Percentiles rank a stretch among this genome's conserved stretches.
These are phyloP conservation scores for Penicillium concentricum DNA, from an alignment of 2,329 filamentous ascomycete genomes.

Conservation along the genomic window DNA sequence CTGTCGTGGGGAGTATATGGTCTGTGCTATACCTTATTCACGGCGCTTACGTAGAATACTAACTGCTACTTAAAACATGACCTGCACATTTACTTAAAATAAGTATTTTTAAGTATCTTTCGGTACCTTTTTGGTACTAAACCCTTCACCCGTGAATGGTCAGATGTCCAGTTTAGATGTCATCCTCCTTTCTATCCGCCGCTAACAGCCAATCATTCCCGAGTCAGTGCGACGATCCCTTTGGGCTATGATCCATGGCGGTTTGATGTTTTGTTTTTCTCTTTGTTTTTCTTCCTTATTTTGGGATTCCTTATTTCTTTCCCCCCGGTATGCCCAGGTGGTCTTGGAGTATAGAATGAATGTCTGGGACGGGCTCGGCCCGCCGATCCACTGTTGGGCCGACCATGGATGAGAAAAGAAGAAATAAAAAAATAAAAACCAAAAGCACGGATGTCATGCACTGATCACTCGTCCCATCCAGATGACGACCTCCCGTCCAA, in stretches of 20 bases:
- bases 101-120: neutral
- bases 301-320: neutral
- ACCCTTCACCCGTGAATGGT: constrained; percentile 5
- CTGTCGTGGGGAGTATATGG: constrained; percentile 5
- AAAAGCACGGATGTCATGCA: constrained; percentile 20
- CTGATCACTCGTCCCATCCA: constrained; percentile 23
- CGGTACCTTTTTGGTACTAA: neutral
- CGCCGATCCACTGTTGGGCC: constrained; percentile 22
- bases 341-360: neutral
- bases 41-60: constrained; percentile 4
- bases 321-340: neutral
- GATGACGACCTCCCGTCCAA: constrained; percentile 16
- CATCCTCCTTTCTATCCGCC: constrained; percentile 4
- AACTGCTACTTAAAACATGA: neutral
- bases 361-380: constrained; percentile 22
- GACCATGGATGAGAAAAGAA: constrained; percentile 1
- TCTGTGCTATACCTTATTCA: constrained; percentile 10
- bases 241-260: neutral
- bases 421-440: neutral
- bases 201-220: constrained; percentile 9
- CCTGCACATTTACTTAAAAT: neutral
- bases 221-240: constrained; percentile 9
- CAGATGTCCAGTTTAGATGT: constrained; percentile 3
- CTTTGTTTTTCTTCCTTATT: neutral
- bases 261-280: neutral